These are phyloP conservation scores for Nitzschia palea DNA, from an alignment of 108 stramenopile species.

Conservation along the genomic window DNA sequence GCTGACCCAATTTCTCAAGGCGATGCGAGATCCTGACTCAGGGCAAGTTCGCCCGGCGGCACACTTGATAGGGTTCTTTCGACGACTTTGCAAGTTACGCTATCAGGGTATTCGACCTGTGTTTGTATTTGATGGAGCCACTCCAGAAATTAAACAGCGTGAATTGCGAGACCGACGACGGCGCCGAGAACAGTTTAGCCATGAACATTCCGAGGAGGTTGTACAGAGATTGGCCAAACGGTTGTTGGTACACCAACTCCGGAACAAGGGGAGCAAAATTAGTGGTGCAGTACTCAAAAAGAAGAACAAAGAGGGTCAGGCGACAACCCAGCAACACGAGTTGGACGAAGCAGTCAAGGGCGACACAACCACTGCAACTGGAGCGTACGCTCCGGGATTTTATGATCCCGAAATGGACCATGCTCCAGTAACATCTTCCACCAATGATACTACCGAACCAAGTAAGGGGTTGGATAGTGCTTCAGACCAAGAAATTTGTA, in stretches of 20 bases:
- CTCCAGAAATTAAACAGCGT: conserved; percentile 90
- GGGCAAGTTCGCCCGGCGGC: conserved; percentile 81
- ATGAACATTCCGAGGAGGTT: conserved; percentile 36
- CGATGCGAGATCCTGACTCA: conserved; percentile 92
- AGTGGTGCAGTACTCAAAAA: conserved; percentile 13
- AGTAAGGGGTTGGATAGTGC: neutral
- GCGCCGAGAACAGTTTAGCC: conserved; percentile 62
- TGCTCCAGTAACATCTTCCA: neutral
- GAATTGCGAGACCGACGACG: conserved; percentile 66
- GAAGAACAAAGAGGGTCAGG: conserved; percentile 17
- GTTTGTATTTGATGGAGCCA: conserved; percentile 97
- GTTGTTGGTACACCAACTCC: conserved; percentile 65
- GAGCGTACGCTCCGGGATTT: conserved; percentile 72
- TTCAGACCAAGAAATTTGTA: neutral
- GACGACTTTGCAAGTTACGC: conserved; percentile 90
- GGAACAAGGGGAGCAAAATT: conserved; percentile 28
- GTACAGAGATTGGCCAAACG: conserved; percentile 73
- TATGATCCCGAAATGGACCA: conserved; percentile 47
- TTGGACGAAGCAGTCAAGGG: conserved; percentile 7
- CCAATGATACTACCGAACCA: neutral
- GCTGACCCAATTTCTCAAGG: conserved; percentile 98
- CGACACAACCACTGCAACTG: neutral
- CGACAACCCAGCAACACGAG: neutral
- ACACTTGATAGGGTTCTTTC: conserved; percentile 92
- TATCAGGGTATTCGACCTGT: conserved; percentile 95